These are phyloP conservation scores for Suillus plorans DNA, from an alignment of 768 basidiomycete species.

Conservation along the genomic window DNA sequence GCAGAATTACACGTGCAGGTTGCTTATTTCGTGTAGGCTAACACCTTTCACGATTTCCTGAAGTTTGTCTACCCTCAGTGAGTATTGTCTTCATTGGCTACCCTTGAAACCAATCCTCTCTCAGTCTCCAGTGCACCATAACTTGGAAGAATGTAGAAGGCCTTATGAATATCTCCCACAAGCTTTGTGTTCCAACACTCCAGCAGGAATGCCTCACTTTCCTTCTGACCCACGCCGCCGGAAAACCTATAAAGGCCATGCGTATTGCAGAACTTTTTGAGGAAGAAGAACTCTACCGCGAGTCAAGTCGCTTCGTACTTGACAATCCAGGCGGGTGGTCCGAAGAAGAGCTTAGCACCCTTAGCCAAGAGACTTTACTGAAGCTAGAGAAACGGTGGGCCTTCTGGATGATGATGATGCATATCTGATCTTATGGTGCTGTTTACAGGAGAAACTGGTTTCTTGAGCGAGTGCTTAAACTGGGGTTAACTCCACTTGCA, in stretches of 20 bases:
- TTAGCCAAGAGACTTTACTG: conserved; percentile 78
- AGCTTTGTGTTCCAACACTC: conserved; percentile 79
- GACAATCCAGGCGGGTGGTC: conserved; percentile 89
- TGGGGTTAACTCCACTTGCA: conserved; percentile 81
- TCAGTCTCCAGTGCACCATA: conserved; percentile 85
- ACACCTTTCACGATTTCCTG: conserved; percentile 90
- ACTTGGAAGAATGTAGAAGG: conserved; percentile 95
- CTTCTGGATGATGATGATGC: not conserved
- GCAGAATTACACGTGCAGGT: conserved; percentile 4
- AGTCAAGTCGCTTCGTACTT: conserved; percentile 87
- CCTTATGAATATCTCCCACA: conserved; percentile 87
- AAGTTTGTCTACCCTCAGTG: conserved; percentile 94
- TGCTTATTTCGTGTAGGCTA: conserved; percentile 45
- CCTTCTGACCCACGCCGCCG: conserved; percentile 89
- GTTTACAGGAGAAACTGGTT: conserved; percentile 83
- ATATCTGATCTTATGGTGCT: not conserved
- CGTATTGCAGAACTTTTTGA: conserved; percentile 88
- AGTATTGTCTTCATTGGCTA: conserved; percentile 24
- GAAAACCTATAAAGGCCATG: conserved; percentile 90
- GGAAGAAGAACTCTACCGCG: conserved; percentile 87
- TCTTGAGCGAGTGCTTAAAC: conserved; percentile 89
- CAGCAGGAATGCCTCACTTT: conserved; percentile 84
- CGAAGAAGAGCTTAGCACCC: conserved; percentile 76
- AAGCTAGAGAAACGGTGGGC: conserved; percentile 84
- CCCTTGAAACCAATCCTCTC: conserved; percentile 4